Evolutionary conservation across 345 rosid species (phyloP), one percentile per base, ranked within the genome.

Genomic region (Gossypium raimondii): DNA sequence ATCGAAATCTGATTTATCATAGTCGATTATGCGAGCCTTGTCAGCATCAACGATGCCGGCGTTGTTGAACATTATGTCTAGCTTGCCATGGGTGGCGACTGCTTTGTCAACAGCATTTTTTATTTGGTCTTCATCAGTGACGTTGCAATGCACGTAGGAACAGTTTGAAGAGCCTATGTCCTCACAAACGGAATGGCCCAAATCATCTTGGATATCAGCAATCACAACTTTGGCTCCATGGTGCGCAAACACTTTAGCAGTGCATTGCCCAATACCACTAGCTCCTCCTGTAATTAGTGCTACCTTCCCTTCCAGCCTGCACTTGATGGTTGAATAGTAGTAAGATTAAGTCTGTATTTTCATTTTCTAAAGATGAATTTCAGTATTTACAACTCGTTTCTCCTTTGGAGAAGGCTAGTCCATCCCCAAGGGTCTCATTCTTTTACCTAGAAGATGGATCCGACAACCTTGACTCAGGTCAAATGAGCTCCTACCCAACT

Each of bases 11-110:
- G 53, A 77, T 34, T 81, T 82, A 3, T 70, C 74, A 13, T 80
- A 68, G 80, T 86, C 86, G 25, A 81, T 59, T 48, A 86, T 84
- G 34, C 82, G 78, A 22, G 66, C n/a, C 44, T 74, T 78, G 79
- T 67, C 62, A 2, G 10, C 22, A 18, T 70, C 85, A 5, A 24
- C 44, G 25, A 81, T 77, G 65, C 86, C 84, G 2, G 85, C 87
- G 8, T 85, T 85, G 81, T 81, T 82, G 78, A 81, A 77, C 88
- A 81, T 79, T 18, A 81, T 67, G 80, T 83, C 86, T 1, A 83
- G 83, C 79, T 79, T 81, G 29, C 86, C 85, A 25, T 80, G 55
- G 17, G 61, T 60, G 10, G 80, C 63, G 58, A 86, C 84, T 1
- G 83, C 80, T 25, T 9, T 55, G 73, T 75, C 79, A 10, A 84